A percentile compares a stretch with the other conserved stretches of the same genome.
Conservation (phyloP, 2,329 filamentous ascomycete species). For the Juglanconis juglandina region DNA sequence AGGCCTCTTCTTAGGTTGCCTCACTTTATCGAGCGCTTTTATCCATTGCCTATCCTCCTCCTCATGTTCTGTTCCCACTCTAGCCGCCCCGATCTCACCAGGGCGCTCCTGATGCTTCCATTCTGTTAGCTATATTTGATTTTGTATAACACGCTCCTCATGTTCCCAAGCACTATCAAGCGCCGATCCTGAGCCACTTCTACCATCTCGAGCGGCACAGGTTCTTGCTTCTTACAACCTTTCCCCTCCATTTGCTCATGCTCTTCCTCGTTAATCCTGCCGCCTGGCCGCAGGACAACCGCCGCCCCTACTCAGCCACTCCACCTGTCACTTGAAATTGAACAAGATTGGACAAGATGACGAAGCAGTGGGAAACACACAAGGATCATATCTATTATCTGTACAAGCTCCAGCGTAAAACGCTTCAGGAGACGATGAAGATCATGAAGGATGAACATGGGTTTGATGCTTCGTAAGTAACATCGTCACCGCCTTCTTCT, state of each 20-base stretch:
- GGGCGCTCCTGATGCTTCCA: too few species aligned
- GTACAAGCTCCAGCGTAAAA: constrained; percentile 38
- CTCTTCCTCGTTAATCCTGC: neutral
- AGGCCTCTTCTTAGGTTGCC: neutral
- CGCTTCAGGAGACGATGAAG: constrained; percentile 37
- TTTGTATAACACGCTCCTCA: too few species aligned
- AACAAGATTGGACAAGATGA: constrained; percentile 32
- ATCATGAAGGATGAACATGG: constrained; percentile 37
- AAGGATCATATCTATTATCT: constrained; percentile 33
- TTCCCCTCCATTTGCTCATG: neutral
- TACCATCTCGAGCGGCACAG: neutral
- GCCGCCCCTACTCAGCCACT: neutral
- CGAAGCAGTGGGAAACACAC: constrained; percentile 41
- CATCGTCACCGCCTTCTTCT: neutral
- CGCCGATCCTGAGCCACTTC: too few species aligned
- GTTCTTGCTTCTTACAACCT: neutral
- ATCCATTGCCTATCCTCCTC: neutral
- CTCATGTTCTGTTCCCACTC: neutral
- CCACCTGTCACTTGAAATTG: neutral
- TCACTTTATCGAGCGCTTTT: neutral
- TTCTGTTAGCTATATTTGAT: too few species aligned
- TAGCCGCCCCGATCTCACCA: too few species aligned
- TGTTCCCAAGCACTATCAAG: too few species aligned
- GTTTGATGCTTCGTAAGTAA: constrained; percentile 41
- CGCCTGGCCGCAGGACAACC: neutral